Evolutionary conservation across 1,139 yeast genomes (phyloP).

Genomic region (Yamadazyma trypodendri): DNA sequence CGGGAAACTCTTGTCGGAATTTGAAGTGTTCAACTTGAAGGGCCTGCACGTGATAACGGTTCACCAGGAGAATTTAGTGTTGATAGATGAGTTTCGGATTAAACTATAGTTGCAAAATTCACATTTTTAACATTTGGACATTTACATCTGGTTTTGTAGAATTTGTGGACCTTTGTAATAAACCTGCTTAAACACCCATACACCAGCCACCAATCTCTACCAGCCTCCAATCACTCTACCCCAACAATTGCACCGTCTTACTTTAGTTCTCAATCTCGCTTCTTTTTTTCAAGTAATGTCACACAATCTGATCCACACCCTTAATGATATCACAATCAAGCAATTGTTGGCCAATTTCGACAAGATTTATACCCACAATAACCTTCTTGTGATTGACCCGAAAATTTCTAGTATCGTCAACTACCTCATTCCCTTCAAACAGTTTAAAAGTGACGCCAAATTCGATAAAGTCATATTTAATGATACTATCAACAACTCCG

Average conservation of each 20-base stretch:
- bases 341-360: conserved; percentile 25
- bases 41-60: conserved; percentile 63
- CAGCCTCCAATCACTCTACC: neutral
- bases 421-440: conserved; percentile 57
- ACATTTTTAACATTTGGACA: too few species aligned
- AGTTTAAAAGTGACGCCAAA: conserved; percentile 54
- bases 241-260: too few species aligned
- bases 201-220: too few species aligned
- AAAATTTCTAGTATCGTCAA: conserved; percentile 56
- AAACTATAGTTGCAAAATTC: neutral
- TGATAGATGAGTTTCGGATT: neutral
- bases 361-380: conserved; percentile 28
- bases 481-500: conserved; percentile 16
- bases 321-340: conserved; percentile 22
- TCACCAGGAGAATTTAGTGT: conserved; percentile 35
- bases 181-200: too few species aligned
- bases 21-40: conserved; percentile 52
- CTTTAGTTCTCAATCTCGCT: conserved; percentile 1
- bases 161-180: too few species aligned
- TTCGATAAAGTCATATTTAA: conserved; percentile 56
- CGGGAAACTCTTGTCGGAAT: conserved; percentile 57
- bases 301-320: neutral
- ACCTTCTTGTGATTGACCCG: conserved; percentile 57
- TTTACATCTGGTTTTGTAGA: too few species aligned
- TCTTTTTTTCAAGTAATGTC: neutral